phyloP scores from a whole-genome alignment of 106 monocot species.

The Allium cepa region DNA sequence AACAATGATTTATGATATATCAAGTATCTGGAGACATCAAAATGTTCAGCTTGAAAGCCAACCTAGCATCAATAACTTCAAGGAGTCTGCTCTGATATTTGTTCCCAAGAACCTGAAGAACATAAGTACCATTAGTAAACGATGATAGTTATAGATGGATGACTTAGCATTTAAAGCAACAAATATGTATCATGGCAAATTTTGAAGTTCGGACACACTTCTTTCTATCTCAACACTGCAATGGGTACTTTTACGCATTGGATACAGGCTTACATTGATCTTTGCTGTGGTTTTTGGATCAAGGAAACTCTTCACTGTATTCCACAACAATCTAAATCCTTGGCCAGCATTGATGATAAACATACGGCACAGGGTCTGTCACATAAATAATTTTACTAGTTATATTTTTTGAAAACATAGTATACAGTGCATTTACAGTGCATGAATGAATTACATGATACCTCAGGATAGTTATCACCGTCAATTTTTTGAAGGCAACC shows the following conservation, averaged over 20 bases:
- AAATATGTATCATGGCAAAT: too few relatives aligned
- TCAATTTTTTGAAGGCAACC: conserved; percentile 57
- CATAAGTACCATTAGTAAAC: neutral
- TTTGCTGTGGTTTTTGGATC: conserved; percentile 78
- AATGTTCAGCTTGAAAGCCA: too few relatives aligned
- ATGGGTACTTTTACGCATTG: neutral
- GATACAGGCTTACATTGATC: conserved; percentile 33
- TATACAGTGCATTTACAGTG: neutral
- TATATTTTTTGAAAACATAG: neutral
- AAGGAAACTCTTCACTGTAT: conserved; percentile 76
- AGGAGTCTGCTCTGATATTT: conserved; percentile 85
- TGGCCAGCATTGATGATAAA: conserved; percentile 78
- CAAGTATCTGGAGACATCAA: too few relatives aligned
- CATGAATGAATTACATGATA: conserved; percentile 14
- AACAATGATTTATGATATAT: too few relatives aligned
- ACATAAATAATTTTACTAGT: conserved; percentile 1
- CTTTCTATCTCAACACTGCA: too few relatives aligned
- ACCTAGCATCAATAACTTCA: conserved; percentile 86
- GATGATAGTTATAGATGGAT: too few relatives aligned
- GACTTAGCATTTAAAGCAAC: too few relatives aligned
- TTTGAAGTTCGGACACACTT: too few relatives aligned
- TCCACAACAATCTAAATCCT: conserved; percentile 89
- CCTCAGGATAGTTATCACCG: conserved; percentile 87
- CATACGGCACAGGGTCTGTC: conserved; percentile 64
- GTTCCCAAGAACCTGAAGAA: conserved; percentile 67